A percentile compares a stretch with the other conserved stretches of the same genome.
phyloP scores from a whole-genome alignment of 1,284 basidiomycete species.

The Naganishia sp. region DNA sequence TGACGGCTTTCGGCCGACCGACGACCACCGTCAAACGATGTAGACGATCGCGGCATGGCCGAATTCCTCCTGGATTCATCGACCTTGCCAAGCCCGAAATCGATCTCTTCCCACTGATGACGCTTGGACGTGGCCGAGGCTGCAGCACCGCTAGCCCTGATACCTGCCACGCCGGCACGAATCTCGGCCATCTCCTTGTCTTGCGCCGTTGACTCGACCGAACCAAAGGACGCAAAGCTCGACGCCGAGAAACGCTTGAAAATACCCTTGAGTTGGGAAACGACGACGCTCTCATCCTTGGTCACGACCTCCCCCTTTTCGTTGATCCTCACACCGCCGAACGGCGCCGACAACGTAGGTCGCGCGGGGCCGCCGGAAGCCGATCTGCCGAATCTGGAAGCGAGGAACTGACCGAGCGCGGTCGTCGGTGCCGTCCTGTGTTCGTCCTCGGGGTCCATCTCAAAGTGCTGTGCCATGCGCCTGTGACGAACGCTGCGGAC shows the following conservation, averaged over 20 bases:
- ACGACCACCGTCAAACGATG: slow-evolving; percentile 26
- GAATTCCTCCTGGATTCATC: slow-evolving; percentile 41
- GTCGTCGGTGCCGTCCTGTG: background rate
- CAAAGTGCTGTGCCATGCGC: slow-evolving; percentile 51
- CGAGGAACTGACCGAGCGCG: slow-evolving; percentile 27
- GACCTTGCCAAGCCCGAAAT: slow-evolving; percentile 52
- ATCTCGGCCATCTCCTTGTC: slow-evolving; percentile 26
- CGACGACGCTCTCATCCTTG: slow-evolving; percentile 11
- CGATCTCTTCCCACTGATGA: slow-evolving; percentile 54
- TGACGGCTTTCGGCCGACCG: slow-evolving; percentile 19
- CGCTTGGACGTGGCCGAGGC: slow-evolving; percentile 34
- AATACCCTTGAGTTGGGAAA: slow-evolving; percentile 14
- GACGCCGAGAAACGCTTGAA: slow-evolving; percentile 15
- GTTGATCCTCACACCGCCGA: slow-evolving; percentile 27
- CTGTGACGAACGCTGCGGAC: slow-evolving; percentile 46
- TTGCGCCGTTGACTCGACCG: slow-evolving; percentile 21
- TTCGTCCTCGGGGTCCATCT: slow-evolving; percentile 31
- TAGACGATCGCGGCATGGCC: slow-evolving; percentile 2
- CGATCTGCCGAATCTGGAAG: background rate
- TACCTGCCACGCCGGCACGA: slow-evolving; percentile 13
- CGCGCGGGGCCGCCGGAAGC: background rate
- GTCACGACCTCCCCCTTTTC: slow-evolving; percentile 21
- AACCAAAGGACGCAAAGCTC: slow-evolving; percentile 16
- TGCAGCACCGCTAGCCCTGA: background rate
- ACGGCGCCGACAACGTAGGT: slow-evolving; percentile 19